A percentile compares a stretch with the other conserved stretches of the same genome.
These are phyloP conservation scores for Isatis tinctoria DNA, from an alignment of 345 rosid species.

Conservation along the genomic window DNA sequence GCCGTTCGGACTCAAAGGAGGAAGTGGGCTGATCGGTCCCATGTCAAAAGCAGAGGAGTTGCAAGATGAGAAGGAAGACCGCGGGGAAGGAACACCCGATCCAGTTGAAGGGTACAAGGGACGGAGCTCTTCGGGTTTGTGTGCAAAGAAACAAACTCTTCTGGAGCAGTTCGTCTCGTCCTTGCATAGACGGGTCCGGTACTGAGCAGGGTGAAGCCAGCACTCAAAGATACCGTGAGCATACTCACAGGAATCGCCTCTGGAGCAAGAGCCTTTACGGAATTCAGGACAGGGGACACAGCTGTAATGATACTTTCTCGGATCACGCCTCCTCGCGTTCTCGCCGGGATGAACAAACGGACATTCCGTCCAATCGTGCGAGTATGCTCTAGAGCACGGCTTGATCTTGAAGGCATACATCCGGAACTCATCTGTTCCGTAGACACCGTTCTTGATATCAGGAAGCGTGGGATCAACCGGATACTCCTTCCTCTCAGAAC, in stretches of 20 bases:
- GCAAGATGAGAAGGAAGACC: constrained; percentile 48
- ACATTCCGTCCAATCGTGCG: constrained; percentile 97
- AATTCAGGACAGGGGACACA: constrained; percentile 97
- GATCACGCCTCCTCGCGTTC: constrained; percentile 94
- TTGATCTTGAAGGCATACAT: constrained; percentile 87
- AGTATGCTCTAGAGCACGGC: constrained; percentile 95
- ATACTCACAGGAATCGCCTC: constrained; percentile 81
- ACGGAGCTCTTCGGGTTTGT: constrained; percentile 78
- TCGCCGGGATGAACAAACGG: constrained; percentile 98
- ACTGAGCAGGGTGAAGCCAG: constrained; percentile 99
- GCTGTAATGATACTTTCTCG: constrained; percentile 79
- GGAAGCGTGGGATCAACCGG: constrained; percentile 81
- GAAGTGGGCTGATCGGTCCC: constrained; percentile 55
- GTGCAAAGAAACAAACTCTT: constrained; percentile 96
- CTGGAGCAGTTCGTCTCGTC: constrained; percentile 71
- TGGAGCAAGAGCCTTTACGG: constrained; percentile 79
- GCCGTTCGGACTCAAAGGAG: constrained; percentile 40
- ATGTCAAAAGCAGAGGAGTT: constrained; percentile 50
- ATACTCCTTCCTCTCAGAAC: constrained; percentile 76
- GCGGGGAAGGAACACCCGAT: constrained; percentile 77
- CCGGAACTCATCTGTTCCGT: constrained; percentile 87
- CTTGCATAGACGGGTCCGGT: constrained; percentile 82
- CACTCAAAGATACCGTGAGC: constrained; percentile 94
- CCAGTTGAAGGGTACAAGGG: constrained; percentile 84
- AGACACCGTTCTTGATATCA: constrained; percentile 74